Conservation (phyloP, 2,329 filamentous ascomycete genomes). For the Arthrobotrys sinensis region DNA sequence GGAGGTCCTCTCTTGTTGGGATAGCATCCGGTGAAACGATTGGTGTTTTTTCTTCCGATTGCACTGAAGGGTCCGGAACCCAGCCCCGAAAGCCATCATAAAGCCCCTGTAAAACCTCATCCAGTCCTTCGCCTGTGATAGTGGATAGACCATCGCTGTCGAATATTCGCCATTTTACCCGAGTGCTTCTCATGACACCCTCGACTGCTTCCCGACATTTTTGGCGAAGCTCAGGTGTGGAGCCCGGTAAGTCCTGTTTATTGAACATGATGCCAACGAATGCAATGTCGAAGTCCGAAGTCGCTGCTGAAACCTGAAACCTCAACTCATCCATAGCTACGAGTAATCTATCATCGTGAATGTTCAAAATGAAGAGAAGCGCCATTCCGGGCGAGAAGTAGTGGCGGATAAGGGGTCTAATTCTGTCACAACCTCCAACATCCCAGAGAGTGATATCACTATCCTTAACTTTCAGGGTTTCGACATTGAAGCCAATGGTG, state of each 20-base stretch:
- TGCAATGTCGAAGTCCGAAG: slow-evolving; percentile 56
- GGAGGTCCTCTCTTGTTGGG: slow-evolving; percentile 32
- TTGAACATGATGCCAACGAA: slow-evolving; percentile 66
- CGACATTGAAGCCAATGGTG: slow-evolving; percentile 63
- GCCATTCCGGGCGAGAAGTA: slow-evolving; percentile 65
- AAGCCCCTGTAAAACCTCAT: slow-evolving; percentile 56
- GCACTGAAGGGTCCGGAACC: slow-evolving; percentile 52
- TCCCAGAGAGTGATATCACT: slow-evolving; percentile 61
- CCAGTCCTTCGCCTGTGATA: slow-evolving; percentile 11
- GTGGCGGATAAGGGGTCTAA: slow-evolving; percentile 64
- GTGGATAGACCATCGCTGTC: slow-evolving; percentile 31
- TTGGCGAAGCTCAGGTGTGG: slow-evolving; percentile 36
- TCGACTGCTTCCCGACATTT: slow-evolving; percentile 16
- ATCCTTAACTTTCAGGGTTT: slow-evolving; percentile 44
- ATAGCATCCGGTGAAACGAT: slow-evolving; percentile 19
- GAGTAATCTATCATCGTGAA: slow-evolving; percentile 64
- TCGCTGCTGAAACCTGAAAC: slow-evolving; percentile 61
- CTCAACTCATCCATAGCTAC: slow-evolving; percentile 65
- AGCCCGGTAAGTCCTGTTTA: slow-evolving; percentile 65
- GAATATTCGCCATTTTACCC: slow-evolving; percentile 37
- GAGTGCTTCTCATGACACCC: neutral
- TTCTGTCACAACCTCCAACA: slow-evolving; percentile 63
- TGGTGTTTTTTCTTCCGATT: slow-evolving; percentile 8
- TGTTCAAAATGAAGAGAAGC: slow-evolving; percentile 65
- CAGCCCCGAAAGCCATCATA: slow-evolving; percentile 60